These are phyloP conservation scores for Sophora flavescens DNA, from an alignment of 306 rosid genomes.

Conservation along the genomic window DNA sequence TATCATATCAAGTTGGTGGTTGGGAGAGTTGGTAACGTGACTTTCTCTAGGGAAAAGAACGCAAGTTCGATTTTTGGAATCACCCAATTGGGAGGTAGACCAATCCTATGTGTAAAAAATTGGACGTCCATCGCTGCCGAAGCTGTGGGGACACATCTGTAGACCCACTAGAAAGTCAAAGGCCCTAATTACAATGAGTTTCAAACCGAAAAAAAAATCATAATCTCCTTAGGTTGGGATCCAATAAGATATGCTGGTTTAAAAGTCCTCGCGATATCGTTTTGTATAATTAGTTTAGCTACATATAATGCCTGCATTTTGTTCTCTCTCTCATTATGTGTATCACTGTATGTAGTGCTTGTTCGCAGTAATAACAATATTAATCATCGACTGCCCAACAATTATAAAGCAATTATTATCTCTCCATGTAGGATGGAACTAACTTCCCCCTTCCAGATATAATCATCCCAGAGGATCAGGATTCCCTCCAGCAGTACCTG, in stretches of 20 bases:
- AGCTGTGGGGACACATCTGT: too few species aligned
- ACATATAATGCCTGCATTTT: conserved; percentile 49
- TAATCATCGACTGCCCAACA: conserved; percentile 38
- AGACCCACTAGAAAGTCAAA: too few species aligned
- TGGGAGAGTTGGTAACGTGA: too few species aligned
- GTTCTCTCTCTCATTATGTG: neutral
- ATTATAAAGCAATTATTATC: conserved; percentile 40
- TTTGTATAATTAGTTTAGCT: conserved; percentile 7
- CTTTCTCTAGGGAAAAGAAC: too few species aligned
- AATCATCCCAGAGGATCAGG: conserved; percentile 5
- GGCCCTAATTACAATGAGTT: too few species aligned
- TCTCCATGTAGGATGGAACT: conserved; percentile 1
- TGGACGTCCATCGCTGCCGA: too few species aligned
- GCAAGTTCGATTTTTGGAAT: too few species aligned
- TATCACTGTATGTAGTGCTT: conserved; percentile 43
- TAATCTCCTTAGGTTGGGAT: conserved; percentile 43
- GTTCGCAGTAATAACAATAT: conserved; percentile 30
- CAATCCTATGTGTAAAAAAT: too few species aligned
- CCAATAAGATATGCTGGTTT: conserved; percentile 42
- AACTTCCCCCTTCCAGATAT: conserved; percentile 1
- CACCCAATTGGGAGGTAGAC: too few species aligned
- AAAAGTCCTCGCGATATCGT: neutral
- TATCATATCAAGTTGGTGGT: too few species aligned
- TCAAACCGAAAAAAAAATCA: neutral
- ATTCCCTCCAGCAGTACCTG: too few species aligned